Evolutionary conservation across 805 yeast genomes (phyloP).

Genomic region (Wickerhamomyces bovis): DNA sequence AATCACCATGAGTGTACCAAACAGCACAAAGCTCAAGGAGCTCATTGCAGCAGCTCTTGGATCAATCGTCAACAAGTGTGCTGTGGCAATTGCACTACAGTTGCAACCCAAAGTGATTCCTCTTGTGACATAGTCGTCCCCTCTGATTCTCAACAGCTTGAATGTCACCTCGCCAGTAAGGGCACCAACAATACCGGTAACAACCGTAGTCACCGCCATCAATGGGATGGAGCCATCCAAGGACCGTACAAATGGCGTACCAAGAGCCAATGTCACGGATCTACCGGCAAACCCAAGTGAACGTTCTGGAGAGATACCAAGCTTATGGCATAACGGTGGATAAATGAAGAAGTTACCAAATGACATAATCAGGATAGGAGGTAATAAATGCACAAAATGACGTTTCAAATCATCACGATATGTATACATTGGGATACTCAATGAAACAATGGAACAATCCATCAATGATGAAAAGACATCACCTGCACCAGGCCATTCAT

Average conservation of each 20-base stretch:
- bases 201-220: conserved; percentile 73
- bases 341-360: conserved; percentile 58
- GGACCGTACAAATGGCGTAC: conserved; percentile 65
- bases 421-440: conserved; percentile 72
- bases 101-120: conserved; percentile 74
- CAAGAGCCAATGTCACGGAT: conserved; percentile 73
- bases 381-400: conserved; percentile 52
- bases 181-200: conserved; percentile 74
- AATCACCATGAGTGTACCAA: conserved; percentile 69
- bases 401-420: conserved; percentile 57
- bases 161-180: conserved; percentile 50
- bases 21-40: conserved; percentile 61
- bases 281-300: conserved; percentile 75
- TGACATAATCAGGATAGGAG: conserved; percentile 52
- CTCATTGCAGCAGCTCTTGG: conserved; percentile 81
- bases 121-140: conserved; percentile 64
- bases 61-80: conserved; percentile 60
- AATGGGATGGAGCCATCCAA: conserved; percentile 64
- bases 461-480: conserved; percentile 64
- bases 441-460: conserved; percentile 72
- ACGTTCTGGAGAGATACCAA: conserved; percentile 56
- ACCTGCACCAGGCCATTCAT: conserved; percentile 72
- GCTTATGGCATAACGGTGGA: conserved; percentile 59
- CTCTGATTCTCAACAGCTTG: conserved; percentile 41
- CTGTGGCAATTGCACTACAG: conserved; percentile 82